Conservation (phyloP, 2,329 filamentous ascomycete species). For the Lecanicillium sp. region DNA sequence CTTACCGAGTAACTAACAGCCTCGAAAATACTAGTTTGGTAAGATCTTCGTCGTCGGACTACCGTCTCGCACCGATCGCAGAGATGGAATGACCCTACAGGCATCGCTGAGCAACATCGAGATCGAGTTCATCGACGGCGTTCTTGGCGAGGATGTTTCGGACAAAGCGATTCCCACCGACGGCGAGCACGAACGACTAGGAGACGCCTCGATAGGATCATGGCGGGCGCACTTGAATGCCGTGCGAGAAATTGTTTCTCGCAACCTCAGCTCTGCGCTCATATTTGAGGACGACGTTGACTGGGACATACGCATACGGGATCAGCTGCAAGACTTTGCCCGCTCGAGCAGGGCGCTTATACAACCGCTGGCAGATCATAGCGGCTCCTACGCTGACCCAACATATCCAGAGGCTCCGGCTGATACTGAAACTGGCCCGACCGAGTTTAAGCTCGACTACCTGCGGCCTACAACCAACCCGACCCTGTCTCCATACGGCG, state of each 20-base stretch:
- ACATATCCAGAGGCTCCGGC: conserved; percentile 15
- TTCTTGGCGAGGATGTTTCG: conserved; percentile 27
- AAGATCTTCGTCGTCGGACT: conserved; percentile 46
- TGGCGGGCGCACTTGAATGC: conserved; percentile 34
- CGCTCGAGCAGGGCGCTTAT: conserved; percentile 25
- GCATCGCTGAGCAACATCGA: conserved; percentile 36
- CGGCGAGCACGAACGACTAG: conserved; percentile 21
- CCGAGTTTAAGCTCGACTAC: conserved; percentile 13
- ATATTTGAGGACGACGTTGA: conserved; percentile 51
- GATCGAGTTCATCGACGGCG: conserved; percentile 38
- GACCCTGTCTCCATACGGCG: conserved; percentile 35
- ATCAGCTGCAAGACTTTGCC: conserved; percentile 36
- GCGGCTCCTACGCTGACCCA: conserved; percentile 15
- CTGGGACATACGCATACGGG: conserved; percentile 45
- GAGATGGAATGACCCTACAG: conserved; percentile 40
- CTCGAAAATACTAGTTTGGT: too few relatives aligned
- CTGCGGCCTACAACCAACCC: conserved; percentile 14
- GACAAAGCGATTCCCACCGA: conserved; percentile 28
- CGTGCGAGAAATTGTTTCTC: conserved; percentile 31
- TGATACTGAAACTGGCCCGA: conserved; percentile 10
- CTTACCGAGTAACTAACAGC: too few relatives aligned
- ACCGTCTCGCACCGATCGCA: conserved; percentile 40
- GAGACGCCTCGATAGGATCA: conserved; percentile 20
- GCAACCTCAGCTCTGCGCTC: conserved; percentile 37
- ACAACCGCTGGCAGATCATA: conserved; percentile 18